These are phyloP conservation scores for Hylodesmum podocarpum DNA, from an alignment of 306 rosid genomes.

Conservation along the genomic window DNA sequence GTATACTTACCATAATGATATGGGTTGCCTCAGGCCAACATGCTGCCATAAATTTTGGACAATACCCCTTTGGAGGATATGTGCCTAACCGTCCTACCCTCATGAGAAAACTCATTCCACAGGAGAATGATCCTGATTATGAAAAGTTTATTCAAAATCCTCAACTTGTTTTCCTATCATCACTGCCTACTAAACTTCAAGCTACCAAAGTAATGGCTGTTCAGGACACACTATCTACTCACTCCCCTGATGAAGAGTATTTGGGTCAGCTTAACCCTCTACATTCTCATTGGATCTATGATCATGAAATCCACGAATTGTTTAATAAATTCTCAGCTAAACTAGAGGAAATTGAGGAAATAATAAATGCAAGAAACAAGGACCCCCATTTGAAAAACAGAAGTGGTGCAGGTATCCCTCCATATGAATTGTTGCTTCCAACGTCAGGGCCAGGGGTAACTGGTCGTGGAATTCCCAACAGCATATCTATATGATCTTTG, in stretches of 20 bases:
- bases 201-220: slow-evolving; percentile 99
- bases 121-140: slow-evolving; percentile 58
- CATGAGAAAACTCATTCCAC: slow-evolving; percentile 80
- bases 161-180: slow-evolving; percentile 66
- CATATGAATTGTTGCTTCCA: slow-evolving; percentile 79
- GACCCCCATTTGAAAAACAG: slow-evolving; percentile 60
- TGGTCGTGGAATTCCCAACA: slow-evolving; percentile 91
- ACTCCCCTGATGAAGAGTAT: slow-evolving; percentile 96
- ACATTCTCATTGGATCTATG: slow-evolving; percentile 72
- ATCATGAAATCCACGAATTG: slow-evolving; percentile 44
- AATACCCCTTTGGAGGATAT: slow-evolving; percentile 95
- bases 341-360: slow-evolving; percentile 77
- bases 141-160: slow-evolving; percentile 73
- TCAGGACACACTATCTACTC: slow-evolving; percentile 87
- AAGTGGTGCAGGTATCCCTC: slow-evolving; percentile 91
- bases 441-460: slow-evolving; percentile 91
- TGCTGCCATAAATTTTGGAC: slow-evolving; percentile 95
- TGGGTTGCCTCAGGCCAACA: slow-evolving; percentile 97
- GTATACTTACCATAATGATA: slow-evolving; percentile 71
- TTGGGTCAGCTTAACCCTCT: slow-evolving; percentile 70
- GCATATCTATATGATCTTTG: slow-evolving; percentile 63
- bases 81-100: slow-evolving; percentile 95
- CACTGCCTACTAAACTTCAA: slow-evolving; percentile 92
- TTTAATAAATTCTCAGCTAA: slow-evolving; percentile 59
- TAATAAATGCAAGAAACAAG: slow-evolving; percentile 67